Conservation (phyloP, 331 rosid genomes). For the Malus hybrid region DNA sequence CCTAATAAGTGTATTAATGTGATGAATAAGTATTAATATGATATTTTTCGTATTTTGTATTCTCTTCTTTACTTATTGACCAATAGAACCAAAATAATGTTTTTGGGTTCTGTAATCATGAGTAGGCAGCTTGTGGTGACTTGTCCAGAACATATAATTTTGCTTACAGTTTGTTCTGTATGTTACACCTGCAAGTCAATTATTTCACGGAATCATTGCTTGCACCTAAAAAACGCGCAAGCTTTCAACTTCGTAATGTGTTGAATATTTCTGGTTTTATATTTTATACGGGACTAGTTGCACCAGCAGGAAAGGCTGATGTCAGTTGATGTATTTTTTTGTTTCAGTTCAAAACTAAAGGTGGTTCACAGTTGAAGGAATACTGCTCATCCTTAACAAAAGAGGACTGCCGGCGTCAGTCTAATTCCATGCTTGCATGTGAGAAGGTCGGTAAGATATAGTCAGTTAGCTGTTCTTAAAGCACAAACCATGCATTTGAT, state of each 20-base stretch:
- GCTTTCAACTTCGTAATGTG: not conserved
- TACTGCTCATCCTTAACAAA: conserved; percentile 87
- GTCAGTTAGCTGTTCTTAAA: too few relatives aligned
- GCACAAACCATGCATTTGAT: too few relatives aligned
- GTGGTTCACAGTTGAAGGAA: conserved; percentile 78
- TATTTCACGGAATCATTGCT: not conserved
- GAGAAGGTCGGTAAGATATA: conserved; percentile 60
- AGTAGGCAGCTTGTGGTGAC: not conserved
- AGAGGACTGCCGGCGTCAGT: conserved; percentile 88
- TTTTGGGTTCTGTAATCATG: not conserved
- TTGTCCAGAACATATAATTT: not conserved
- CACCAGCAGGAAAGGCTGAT: not conserved
- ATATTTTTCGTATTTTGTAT: not conserved
- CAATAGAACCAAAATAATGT: not conserved
- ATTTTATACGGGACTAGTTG: not conserved
- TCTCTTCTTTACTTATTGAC: not conserved
- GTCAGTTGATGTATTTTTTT: not conserved
- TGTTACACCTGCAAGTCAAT: not conserved
- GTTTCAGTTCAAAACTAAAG: conserved; percentile 85
- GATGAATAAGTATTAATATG: not conserved
- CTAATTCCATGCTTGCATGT: conserved; percentile 77
- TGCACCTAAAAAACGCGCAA: not conserved
- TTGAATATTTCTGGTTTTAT: too few relatives aligned
- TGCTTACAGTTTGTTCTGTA: not conserved
- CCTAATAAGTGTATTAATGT: not conserved